Evolutionary conservation across 306 rosid species (phyloP).

Genomic region (Alnus glutinosa): DNA sequence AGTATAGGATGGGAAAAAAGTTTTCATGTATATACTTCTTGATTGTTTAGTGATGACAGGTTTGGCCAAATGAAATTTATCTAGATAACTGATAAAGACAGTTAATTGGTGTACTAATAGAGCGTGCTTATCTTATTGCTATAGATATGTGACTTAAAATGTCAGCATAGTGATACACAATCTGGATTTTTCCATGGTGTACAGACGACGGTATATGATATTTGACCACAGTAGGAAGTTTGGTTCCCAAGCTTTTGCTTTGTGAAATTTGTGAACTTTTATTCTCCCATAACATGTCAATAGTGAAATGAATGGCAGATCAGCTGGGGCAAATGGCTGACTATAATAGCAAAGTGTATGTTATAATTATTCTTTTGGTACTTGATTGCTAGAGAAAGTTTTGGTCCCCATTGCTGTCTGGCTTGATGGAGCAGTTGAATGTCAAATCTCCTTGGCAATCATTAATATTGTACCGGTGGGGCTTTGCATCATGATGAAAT

Average conservation of each 20-base stretch:
- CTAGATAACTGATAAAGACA: background rate
- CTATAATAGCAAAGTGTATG: background rate
- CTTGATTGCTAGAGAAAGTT: background rate
- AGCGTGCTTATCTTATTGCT: no score
- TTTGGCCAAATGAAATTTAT: background rate
- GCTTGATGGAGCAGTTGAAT: background rate
- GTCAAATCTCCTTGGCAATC: background rate
- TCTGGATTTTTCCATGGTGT: background rate
- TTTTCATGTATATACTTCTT: background rate
- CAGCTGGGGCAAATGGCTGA: background rate
- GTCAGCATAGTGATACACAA: background rate
- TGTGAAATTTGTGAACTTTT: background rate
- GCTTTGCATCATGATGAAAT: background rate
- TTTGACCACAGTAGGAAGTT: background rate
- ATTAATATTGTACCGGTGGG: background rate
- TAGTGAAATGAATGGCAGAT: background rate
- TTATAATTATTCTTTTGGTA: background rate
- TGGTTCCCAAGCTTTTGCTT: background rate
- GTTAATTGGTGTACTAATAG: background rate
- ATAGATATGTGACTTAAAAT: background rate
- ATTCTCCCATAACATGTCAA: background rate
- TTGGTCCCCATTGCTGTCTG: background rate
- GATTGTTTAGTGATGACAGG: background rate
- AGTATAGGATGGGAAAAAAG: background rate
- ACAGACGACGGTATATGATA: background rate